Percentiles rank a stretch among this genome's conserved stretches.
Conservation (phyloP, 2,329 filamentous ascomycete genomes). For the Aspergillus brunneoviolaceus region DNA sequence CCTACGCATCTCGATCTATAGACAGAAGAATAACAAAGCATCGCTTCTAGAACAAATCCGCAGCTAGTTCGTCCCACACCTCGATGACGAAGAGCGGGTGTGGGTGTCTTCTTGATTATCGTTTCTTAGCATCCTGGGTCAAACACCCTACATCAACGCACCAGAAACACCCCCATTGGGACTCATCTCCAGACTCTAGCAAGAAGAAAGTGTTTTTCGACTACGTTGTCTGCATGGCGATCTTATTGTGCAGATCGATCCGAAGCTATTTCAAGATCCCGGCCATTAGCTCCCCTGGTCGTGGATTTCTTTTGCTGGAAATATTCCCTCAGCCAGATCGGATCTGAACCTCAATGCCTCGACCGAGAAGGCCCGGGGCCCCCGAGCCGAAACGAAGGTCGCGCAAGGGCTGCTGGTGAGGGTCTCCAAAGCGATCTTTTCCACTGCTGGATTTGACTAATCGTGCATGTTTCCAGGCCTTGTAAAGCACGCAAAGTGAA, state of each 20-base stretch:
- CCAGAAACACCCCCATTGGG: conserved; percentile 21
- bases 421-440: conserved; percentile 15
- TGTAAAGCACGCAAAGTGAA: conserved; percentile 79
- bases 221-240: conserved; percentile 27
- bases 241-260: conserved; percentile 19
- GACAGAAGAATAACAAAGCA: not conserved
- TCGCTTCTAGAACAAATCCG: not conserved
- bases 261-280: conserved; percentile 23
- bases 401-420: conserved; percentile 68
- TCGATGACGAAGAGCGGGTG: conserved; percentile 38
- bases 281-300: conserved; percentile 19
- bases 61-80: conserved; percentile 23
- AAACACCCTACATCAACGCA: conserved; percentile 28
- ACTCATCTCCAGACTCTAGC: conserved; percentile 12
- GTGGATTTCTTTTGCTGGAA: conserved; percentile 14
- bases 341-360: conserved; percentile 53
- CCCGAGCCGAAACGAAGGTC: conserved; percentile 66
- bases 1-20: not conserved
- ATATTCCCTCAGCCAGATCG: conserved; percentile 17
- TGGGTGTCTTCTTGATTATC: conserved; percentile 39
- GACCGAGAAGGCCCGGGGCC: conserved; percentile 63
- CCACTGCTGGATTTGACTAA: conserved; percentile 1
- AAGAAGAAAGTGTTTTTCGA: not conserved
- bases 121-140: conserved; percentile 36
- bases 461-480: conserved; percentile 53